These are phyloP conservation scores for Sclerotinia borealis DNA, from an alignment of 2,329 filamentous ascomycete genomes.

Conservation along the genomic window DNA sequence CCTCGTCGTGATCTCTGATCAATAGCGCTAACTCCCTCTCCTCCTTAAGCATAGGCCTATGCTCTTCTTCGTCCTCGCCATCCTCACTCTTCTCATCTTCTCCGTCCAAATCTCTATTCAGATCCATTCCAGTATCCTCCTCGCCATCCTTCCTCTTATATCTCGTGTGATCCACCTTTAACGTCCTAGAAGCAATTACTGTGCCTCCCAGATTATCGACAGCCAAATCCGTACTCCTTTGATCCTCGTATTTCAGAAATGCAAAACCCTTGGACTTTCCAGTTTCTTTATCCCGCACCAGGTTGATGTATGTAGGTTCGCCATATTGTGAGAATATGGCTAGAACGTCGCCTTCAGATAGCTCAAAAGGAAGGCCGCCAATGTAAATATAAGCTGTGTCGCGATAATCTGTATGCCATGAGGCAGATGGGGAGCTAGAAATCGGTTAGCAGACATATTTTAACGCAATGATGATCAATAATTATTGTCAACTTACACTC, in stretches of 20 bases:
- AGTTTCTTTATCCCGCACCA: slow-evolving; percentile 90
- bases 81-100: slow-evolving; percentile 36
- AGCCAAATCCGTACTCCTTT: slow-evolving; percentile 88
- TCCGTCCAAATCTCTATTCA: slow-evolving; percentile 29
- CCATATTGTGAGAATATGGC: slow-evolving; percentile 97
- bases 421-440: slow-evolving; percentile 70
- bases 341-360: slow-evolving; percentile 92
- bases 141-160: slow-evolving; percentile 79
- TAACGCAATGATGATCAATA: not conserved
- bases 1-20: slow-evolving; percentile 78
- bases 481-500: slow-evolving; percentile 50
- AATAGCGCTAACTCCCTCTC: slow-evolving; percentile 73
- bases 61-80: slow-evolving; percentile 27
- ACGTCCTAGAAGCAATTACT: slow-evolving; percentile 68
- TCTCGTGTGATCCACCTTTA: slow-evolving; percentile 86
- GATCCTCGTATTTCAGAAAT: slow-evolving; percentile 97
- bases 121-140: slow-evolving; percentile 41
- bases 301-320: slow-evolving; percentile 87
- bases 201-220: slow-evolving; percentile 93
- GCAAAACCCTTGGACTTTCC: slow-evolving; percentile 93
- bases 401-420: slow-evolving; percentile 96
- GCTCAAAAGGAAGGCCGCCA: slow-evolving; percentile 83
- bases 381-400: slow-evolving; percentile 97
- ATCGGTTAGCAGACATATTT: slow-evolving; percentile 14
- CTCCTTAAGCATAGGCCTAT: slow-evolving; percentile 66